phyloP scores from a whole-genome alignment of 768 basidiomycete genomes.

The Fibroporia radiculosa region DNA sequence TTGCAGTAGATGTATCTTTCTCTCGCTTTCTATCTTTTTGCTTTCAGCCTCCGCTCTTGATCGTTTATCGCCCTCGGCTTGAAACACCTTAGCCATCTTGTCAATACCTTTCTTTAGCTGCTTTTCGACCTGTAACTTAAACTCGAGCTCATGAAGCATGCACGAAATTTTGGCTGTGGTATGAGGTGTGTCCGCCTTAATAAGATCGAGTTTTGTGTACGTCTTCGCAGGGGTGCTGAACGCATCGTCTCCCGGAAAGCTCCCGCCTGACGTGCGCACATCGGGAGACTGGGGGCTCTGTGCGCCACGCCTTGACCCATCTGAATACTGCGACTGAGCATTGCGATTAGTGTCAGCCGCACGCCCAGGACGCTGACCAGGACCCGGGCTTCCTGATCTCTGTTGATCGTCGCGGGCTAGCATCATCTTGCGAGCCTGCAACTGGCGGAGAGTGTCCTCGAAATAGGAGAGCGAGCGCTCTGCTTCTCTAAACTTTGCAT shows the following conservation, averaged over 20 bases:
- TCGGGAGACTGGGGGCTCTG: slow-evolving; percentile 22
- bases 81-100: slow-evolving; percentile 97
- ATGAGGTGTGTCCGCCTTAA: slow-evolving; percentile 95
- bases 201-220: slow-evolving; percentile 84
- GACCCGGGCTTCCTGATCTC: slow-evolving; percentile 36
- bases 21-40: slow-evolving; percentile 91
- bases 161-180: slow-evolving; percentile 93
- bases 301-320: slow-evolving; percentile 12
- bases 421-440: slow-evolving; percentile 69
- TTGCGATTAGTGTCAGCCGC: slow-evolving; percentile 6
- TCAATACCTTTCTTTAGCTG: slow-evolving; percentile 98
- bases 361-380: slow-evolving; percentile 12
- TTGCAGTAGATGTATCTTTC: slow-evolving; percentile 90
- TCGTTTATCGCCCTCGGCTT: slow-evolving; percentile 96
- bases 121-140: slow-evolving; percentile 97
- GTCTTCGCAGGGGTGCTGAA: slow-evolving; percentile 45
- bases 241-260: slow-evolving; percentile 21
- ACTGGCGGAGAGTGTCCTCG: slow-evolving; percentile 75
- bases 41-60: slow-evolving; percentile 88
- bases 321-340: slow-evolving; percentile 10
- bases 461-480: slow-evolving; percentile 82
- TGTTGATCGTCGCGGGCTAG: slow-evolving; percentile 43
- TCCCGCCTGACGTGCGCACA: slow-evolving; percentile 11
- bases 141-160: slow-evolving; percentile 98
- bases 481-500: slow-evolving; percentile 81